Base-by-base conservation (phyloP, 495 filamentous ascomycete genomes). In the Trichoderma parareesei region DNA sequence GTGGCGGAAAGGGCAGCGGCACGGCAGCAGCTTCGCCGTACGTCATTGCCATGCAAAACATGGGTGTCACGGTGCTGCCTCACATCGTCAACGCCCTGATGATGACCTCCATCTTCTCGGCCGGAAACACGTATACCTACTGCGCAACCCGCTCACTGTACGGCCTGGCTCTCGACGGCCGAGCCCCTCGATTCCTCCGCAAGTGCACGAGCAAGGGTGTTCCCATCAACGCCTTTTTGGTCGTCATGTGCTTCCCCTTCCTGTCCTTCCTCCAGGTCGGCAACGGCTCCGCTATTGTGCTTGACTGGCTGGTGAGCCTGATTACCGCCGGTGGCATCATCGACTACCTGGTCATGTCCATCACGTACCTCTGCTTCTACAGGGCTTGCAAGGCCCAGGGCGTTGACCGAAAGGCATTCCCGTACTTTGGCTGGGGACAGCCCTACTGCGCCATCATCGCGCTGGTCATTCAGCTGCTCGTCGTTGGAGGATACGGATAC, bases 71-170 rank as follows among this genome's bases (percentile, higher is more conserved):
- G 0, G 74, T 82, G 16, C 71, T 90, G 27, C 87, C 88, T 5
- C 77, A 88, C 69, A 81, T 91, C 61, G 83, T 87, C 65, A 91
- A 90, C 70, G 86, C 85, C 7, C 74, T 89, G 64, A 73, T 90
- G 66, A 18, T 90, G 5, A 84, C 81, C 1, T 80, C 82, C 38
- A 83, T 83, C 4, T 88, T 89, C 73, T 88, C 85, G 40, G 87
- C 88, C 3, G 88, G 88, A 4, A 90, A 90, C 72, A 86, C 86
- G 42, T 89, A 88, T 70, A 81, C 86, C 41, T 91, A 90, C 71
- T 87, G 83, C 68, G 84, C 86, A 9, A 87, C 82, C 42, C 81
- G 88, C n/a, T 81, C 79, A 66, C 72, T 91, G 18, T 89, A 86
- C 68, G 86, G 86, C 16, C 77, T 91, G 46, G 82, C 85, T 4